Evolutionary conservation across 139 green algal species (phyloP).

Genomic region (Gonium pectorale): DNA sequence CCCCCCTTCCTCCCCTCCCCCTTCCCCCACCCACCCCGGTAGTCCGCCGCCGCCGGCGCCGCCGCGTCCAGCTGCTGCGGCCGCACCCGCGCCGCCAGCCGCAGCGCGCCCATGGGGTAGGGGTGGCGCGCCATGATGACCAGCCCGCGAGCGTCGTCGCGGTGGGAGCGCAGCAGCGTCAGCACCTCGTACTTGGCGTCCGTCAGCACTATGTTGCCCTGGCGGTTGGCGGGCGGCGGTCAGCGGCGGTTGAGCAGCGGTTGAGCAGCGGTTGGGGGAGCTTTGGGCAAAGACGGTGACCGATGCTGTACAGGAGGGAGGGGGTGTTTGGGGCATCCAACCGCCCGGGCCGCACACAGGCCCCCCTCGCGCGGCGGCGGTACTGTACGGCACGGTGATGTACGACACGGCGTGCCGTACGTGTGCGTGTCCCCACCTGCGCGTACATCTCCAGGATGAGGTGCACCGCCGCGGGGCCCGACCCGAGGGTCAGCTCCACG

Average conservation of each 20-base stretch:
- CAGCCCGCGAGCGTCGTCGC: slow-evolving; percentile 90
- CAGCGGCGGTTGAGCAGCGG: neutral
- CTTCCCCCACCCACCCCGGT: neutral
- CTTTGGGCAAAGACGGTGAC: too few species aligned
- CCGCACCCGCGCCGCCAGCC: slow-evolving; percentile 46
- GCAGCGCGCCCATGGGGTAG: slow-evolving; percentile 73
- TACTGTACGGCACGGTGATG: too few species aligned
- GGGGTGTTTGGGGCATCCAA: too few species aligned
- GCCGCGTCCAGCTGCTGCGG: slow-evolving; percentile 18
- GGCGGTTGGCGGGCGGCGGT: neutral
- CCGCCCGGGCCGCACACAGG: too few species aligned
- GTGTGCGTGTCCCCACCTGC: neutral
- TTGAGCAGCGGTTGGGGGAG: too few species aligned
- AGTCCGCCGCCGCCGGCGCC: slow-evolving; percentile 4
- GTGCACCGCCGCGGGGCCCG: slow-evolving; percentile 85
- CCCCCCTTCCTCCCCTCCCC: neutral
- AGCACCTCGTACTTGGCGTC: slow-evolving; percentile 92
- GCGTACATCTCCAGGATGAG: slow-evolving; percentile 89
- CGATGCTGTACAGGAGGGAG: too few species aligned
- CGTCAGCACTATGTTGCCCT: slow-evolving; percentile 96
- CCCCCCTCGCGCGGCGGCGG: too few species aligned
- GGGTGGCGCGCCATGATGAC: slow-evolving; percentile 77
- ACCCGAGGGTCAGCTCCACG: slow-evolving; percentile 94
- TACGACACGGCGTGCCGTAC: too few species aligned
- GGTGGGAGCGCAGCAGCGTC: slow-evolving; percentile 92